These are phyloP conservation scores for Ammopiptanthus mongolicus DNA, from an alignment of 306 rosid genomes.

Conservation along the genomic window DNA sequence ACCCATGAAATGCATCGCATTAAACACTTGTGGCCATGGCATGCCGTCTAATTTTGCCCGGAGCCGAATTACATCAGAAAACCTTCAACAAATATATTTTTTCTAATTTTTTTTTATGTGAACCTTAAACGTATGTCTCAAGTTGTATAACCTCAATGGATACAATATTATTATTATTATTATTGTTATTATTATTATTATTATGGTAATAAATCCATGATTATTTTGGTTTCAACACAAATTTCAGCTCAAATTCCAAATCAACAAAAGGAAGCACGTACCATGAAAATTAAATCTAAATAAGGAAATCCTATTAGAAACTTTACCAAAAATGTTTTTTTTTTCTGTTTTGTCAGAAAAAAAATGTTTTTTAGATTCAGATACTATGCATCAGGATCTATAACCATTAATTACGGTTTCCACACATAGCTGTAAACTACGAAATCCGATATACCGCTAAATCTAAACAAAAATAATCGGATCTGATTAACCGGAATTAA, in stretches of 20 bases:
- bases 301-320: background rate
- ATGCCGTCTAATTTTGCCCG: background rate
- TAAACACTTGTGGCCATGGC: background rate
- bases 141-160: background rate
- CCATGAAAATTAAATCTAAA: background rate
- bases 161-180: background rate
- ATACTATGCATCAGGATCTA: conserved; percentile 28
- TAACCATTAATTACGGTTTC: background rate
- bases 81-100: background rate
- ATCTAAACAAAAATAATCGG: conserved; percentile 6
- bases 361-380: conserved; percentile 12
- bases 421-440: background rate
- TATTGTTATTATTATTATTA: too few relatives aligned
- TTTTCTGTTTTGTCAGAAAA: too few relatives aligned
- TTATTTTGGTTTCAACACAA: background rate
- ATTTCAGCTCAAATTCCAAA: background rate
- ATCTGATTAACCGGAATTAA: conserved; percentile 32
- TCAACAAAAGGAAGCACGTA: background rate
- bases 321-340: background rate
- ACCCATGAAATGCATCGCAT: background rate
- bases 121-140: background rate
- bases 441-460: background rate
- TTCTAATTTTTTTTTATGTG: background rate
- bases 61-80: background rate
- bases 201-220: background rate